Percentiles rank a stretch among this genome's conserved stretches.
phyloP scores from a whole-genome alignment of 176 grass and related monocot species.

The Thinopyrum elongatum region DNA sequence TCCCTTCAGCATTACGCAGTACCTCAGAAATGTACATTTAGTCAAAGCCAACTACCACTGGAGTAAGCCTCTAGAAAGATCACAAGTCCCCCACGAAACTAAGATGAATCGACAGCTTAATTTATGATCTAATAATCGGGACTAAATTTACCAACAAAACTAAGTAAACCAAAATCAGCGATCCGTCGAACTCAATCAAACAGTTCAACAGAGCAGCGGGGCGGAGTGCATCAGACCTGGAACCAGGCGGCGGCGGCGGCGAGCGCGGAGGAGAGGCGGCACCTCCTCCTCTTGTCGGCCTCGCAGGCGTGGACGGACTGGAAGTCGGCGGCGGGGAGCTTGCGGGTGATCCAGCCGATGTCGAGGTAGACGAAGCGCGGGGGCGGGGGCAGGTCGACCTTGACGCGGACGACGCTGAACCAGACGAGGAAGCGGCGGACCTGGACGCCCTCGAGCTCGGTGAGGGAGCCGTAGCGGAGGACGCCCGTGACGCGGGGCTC shows the following conservation, averaged over 20 bases:
- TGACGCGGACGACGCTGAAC: constrained; percentile 58
- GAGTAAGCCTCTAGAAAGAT: not conserved
- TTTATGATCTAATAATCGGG: not conserved
- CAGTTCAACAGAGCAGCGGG: not conserved
- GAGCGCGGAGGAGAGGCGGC: constrained; percentile 45
- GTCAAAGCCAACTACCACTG: constrained; percentile 28
- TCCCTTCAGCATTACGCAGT: constrained; percentile 8
- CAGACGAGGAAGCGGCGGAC: constrained; percentile 71
- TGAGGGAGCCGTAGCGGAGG: constrained; percentile 58
- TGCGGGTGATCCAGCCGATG: constrained; percentile 73
- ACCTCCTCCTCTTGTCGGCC: not conserved
- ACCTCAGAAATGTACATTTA: not conserved
- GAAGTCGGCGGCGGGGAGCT: constrained; percentile 59
- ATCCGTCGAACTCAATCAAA: not conserved
- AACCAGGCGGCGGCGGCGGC: constrained; percentile 36
- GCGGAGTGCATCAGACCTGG: constrained; percentile 25
- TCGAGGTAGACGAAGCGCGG: constrained; percentile 63
- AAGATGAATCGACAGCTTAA: not conserved
- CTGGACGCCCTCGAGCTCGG: constrained; percentile 46
- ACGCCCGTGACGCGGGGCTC: constrained; percentile 36
- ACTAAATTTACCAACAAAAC: not conserved
- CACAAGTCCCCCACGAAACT: not conserved
- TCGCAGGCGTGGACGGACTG: constrained; percentile 60
- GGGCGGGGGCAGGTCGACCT: constrained; percentile 70
- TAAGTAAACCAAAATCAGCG: not conserved